Percentiles rank a stretch among this genome's conserved stretches.
Evolutionary conservation across 2,329 filamentous ascomycete species (phyloP).

Genomic region (Mariannaea sp.): DNA sequence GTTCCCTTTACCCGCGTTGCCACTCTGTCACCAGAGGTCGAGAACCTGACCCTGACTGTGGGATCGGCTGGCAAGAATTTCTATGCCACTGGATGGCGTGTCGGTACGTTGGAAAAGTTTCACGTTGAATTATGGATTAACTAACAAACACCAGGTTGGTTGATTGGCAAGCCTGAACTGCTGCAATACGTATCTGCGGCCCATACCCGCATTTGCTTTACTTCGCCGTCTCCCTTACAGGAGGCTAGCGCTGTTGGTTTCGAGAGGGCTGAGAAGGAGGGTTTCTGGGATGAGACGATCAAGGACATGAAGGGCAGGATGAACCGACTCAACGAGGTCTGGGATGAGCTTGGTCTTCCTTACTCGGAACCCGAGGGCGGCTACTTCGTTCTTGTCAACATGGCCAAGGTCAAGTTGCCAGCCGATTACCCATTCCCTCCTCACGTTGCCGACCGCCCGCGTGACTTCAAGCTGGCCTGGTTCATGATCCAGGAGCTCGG

Average conservation of each 20-base stretch:
- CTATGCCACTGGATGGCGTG: slow-evolving; percentile 96
- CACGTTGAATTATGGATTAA: slow-evolving; percentile 1
- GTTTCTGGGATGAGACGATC: slow-evolving; percentile 87
- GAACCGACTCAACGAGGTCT: slow-evolving; percentile 81
- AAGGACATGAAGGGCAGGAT: slow-evolving; percentile 90
- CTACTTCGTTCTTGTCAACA: slow-evolving; percentile 96
- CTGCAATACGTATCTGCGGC: slow-evolving; percentile 92
- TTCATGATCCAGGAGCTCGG: slow-evolving; percentile 97
- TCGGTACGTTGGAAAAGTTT: slow-evolving; percentile 52
- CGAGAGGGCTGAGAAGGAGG: slow-evolving; percentile 80
- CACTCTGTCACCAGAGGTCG: slow-evolving; percentile 88
- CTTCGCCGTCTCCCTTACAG: slow-evolving; percentile 88
- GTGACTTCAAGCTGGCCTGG: slow-evolving; percentile 95
- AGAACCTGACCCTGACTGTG: slow-evolving; percentile 86
- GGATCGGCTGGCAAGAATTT: slow-evolving; percentile 98
- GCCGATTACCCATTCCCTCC: slow-evolving; percentile 84
- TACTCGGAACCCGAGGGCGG: slow-evolving; percentile 95
- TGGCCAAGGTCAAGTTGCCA: slow-evolving; percentile 84
- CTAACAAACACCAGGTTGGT: slow-evolving; percentile 63
- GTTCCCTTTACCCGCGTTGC: slow-evolving; percentile 92
- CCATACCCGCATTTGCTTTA: slow-evolving; percentile 96
- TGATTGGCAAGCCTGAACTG: slow-evolving; percentile 86
- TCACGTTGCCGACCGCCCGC: slow-evolving; percentile 82
- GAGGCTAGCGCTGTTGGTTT: slow-evolving; percentile 94
- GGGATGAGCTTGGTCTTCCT: slow-evolving; percentile 73